Base-by-base conservation (phyloP, 371 early-diverging fungal species). In the Mortierella sp. region DNA sequence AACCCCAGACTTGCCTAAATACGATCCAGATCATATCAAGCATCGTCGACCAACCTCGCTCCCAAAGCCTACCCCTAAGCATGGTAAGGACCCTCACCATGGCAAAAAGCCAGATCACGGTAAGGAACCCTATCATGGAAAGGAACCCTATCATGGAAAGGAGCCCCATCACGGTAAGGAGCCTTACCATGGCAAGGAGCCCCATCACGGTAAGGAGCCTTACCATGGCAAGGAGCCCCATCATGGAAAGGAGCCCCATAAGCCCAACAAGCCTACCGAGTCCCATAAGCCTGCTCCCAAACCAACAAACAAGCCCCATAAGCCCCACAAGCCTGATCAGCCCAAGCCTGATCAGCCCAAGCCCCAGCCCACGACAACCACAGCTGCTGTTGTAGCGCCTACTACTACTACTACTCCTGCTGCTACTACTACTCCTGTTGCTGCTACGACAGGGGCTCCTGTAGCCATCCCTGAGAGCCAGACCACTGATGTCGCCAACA, bases 201-300 rank as follows among this genome's bases (percentile, higher is more conserved):
- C 66, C 20, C n/a, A 49, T 16, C 62, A 60, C 5, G 40, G n/a
- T n/a, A n/a, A n/a, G n/a, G n/a, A 61, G 14, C 70, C 70, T 55
- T n/a, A 62, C 40, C 69, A 69, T 37, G 67, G 58, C 12, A 49
- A 49, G 49, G 49, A 60, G 2, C 60, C 60, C 32, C 51, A 59
- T n/a, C 63, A 43, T 62, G 30, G 37, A 8, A 70, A 70, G 37
- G 37, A 52, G 54, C 66, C 39, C 18, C 26, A 57, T 22, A 63
- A 70, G 59, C 57, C 62, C 16, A 60, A 59, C 12, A 61, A 49
- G 62, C 62, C 61, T 5, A 68, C 51, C 22, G 57, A 54, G 20
- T 18, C 51, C 8, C 64, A 63, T 11, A 66, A 66, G 62, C 68
- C 75, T n/a, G 24, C 64, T 14, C 63, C 63, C 22, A 55, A 65